Evolutionary conservation across 2,329 filamentous ascomycete genomes (phyloP), one percentile per base, ranked within the genome.

Genomic region (Ophiostoma sp.): DNA sequence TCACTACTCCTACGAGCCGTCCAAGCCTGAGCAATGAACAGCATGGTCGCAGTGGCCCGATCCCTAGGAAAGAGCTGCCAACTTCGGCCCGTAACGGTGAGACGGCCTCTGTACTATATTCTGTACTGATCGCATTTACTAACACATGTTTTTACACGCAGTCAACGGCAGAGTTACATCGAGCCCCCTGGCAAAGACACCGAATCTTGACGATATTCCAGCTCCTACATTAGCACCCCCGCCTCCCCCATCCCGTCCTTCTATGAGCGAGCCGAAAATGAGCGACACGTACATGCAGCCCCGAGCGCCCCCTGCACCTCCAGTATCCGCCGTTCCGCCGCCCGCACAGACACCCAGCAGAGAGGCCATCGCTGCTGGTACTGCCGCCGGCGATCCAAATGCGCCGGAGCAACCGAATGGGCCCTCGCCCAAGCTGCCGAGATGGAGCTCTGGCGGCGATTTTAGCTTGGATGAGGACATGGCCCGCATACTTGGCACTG

Each of bases 381-480:
- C 52, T 52, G 52, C 9, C 5, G 65, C 52, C 16, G 80, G 76
- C 70, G 79, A 82, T 66, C 75, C 79, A 70, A 75, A 76, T 27
- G 27, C 73, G 52, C 73, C 70, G 74, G 27, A 27, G 27, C 27
- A 83, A 70, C 80, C 72, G n/a, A 85, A 86, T 72, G 72, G 72
- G 4, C 71, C 67, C 52, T 91, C 89, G 9, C 88, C 89, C 9
- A 88, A 87, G 73, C 80, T 92, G 71, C 86, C 89, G 72, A 84
- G 89, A 74, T 91, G 86, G 86, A 96, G 90, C 77, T 84, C 86
- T 60, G 92, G 91, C 66, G 92, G 89, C 67, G 93, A 96, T 72
- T 95, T 97, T 75, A 95, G 90, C 70, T 88, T 97, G 89, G 94
- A 98, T 72, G 93, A 97, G 77, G 95, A 98, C 76, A 92, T 97